A percentile compares a stretch with the other conserved stretches of the same genome.
These are phyloP conservation scores for Cinnamomum chago DNA, from an alignment of 164 flowering plant species.

Conservation along the genomic window DNA sequence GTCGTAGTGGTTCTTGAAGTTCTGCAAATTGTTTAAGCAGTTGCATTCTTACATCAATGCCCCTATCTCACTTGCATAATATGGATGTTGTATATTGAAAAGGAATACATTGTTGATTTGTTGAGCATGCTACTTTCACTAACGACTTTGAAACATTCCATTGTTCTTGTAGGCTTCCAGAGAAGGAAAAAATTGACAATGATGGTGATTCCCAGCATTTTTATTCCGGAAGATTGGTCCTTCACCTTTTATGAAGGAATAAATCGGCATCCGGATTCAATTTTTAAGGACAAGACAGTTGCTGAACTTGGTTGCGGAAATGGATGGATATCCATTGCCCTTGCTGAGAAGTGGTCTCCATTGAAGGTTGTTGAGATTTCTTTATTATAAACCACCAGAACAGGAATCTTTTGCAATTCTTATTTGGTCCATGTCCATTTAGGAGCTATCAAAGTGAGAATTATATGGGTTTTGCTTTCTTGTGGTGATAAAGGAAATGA, in stretches of 20 bases:
- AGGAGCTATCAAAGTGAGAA: background rate
- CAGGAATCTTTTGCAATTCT: background rate
- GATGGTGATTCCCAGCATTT: constrained; percentile 97
- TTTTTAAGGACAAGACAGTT: constrained; percentile 83
- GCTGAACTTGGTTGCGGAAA: constrained; percentile 98
- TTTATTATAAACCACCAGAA: background rate
- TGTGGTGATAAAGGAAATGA: background rate
- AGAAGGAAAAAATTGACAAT: constrained; percentile 71
- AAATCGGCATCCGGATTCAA: constrained; percentile 81
- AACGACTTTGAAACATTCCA: background rate
- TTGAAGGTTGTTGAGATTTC: constrained; percentile 47
- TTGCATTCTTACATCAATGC: background rate
- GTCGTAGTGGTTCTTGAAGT: no score
- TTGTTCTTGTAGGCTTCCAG: constrained; percentile 41
- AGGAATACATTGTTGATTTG: background rate
- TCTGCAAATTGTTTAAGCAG: background rate
- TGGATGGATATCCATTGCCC: constrained; percentile 98
- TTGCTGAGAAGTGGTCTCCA: constrained; percentile 93
- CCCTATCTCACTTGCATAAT: background rate
- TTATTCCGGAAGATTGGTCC: constrained; percentile 98
- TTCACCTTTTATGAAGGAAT: constrained; percentile 94
- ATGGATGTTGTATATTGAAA: background rate
- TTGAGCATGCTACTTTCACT: background rate
- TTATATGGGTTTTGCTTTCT: background rate
- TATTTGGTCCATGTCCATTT: background rate